Base-by-base conservation (phyloP, 306 rosid genomes). In the Vigna nakashimae region DNA sequence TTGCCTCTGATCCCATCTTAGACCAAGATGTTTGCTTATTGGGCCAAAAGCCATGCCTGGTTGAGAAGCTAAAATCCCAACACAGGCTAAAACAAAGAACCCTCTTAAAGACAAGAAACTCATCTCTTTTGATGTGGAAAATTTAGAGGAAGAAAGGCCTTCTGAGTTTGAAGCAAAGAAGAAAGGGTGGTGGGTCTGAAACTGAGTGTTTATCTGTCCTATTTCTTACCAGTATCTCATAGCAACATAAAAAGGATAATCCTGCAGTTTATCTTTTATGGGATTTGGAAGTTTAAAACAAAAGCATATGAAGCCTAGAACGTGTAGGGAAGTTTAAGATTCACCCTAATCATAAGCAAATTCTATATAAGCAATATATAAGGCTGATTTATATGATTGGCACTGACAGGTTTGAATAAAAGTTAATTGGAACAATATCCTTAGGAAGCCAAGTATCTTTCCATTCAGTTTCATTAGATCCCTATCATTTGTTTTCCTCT, bases 361-460 rank as follows among this genome's bases (percentile, higher is more conserved):
- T 88, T 90, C 83, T 64, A 81, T 75, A 69, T 91, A 91, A 89
- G 93, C 92, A 90, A 90, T 82, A 85, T 81, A 87, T 80, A 93
- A 91, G 88, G 96, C 87, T 91, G 92, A 80, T 89, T 87, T 87
- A 80, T 90, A 88, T 83, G 92, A 72, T 26, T 55, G 30, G 9
- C 89, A 84, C 69, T 88, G 93, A 89, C 93, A 85, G 90, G 98
- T 87, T 78, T 92, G 99, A 95, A 91, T 69, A 66, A 85, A 92
- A 89, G 96, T 86, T 89, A 69, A 77, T 80, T 89, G 94, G 94
- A 55, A 94, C 93, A 85, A 78, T 70, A 80, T 80, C 89, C 89
- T 92, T 82, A 92, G 89, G 96, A 92, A 92, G 98, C 87, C 89
- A 95, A 89, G 98, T 86, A 91, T 89, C 91, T 95, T 92, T 84